phyloP scores from a whole-genome alignment of 2,329 filamentous ascomycete species.

The Trichoderma citrinoviride region DNA sequence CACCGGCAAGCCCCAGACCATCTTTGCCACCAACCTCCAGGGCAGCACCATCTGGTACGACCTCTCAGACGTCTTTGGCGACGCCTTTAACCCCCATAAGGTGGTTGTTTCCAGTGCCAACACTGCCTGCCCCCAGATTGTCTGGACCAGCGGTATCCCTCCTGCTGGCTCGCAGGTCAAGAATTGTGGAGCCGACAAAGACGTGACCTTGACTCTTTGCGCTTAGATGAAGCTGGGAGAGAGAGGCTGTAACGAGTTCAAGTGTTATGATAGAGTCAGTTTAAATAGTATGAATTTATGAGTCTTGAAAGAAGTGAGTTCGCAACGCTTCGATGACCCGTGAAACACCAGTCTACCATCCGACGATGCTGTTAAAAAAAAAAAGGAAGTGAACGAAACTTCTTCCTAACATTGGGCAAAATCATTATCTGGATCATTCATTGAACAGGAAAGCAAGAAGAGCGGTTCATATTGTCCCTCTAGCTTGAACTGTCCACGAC shows the following conservation, averaged over 20 bases:
- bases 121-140: slow-evolving; percentile 35
- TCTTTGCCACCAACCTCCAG: slow-evolving; percentile 42
- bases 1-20: slow-evolving; percentile 41
- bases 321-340: too few relatives aligned
- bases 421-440: too few relatives aligned
- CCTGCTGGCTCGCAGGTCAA: slow-evolving; percentile 41
- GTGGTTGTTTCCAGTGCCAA: slow-evolving; percentile 33
- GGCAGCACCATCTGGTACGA: slow-evolving; percentile 39
- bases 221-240: slow-evolving; percentile 18
- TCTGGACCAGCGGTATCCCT: slow-evolving; percentile 37
- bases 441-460: too few relatives aligned
- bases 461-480: too few relatives aligned
- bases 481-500: too few relatives aligned
- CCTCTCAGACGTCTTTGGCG: slow-evolving; percentile 41
- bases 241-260: neutral
- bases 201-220: slow-evolving; percentile 40
- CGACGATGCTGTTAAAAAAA: too few relatives aligned
- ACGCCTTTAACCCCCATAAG: slow-evolving; percentile 37
- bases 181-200: slow-evolving; percentile 33
- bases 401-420: too few relatives aligned
- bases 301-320: neutral
- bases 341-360: too few relatives aligned
- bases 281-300: slow-evolving; percentile 2
- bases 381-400: too few relatives aligned
- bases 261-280: neutral